Evolutionary conservation across 306 rosid genomes (phyloP), one percentile per base, ranked within the genome.

Genomic region (Cucumis hystrix): DNA sequence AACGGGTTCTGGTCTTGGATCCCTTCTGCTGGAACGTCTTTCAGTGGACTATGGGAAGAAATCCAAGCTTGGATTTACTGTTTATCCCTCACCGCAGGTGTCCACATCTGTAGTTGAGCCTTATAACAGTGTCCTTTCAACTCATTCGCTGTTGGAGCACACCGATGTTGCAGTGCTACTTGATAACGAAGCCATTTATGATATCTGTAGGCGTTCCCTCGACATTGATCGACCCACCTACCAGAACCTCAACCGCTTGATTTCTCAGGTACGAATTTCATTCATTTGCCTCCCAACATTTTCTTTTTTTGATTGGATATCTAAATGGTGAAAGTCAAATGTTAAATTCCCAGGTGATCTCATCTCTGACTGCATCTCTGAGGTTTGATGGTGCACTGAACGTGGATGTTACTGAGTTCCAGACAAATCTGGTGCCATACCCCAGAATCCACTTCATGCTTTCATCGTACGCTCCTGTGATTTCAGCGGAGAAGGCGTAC

Each of bases 41-140:
- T 92, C 94, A 1, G 97, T 92, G 49, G 96, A 49, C 55, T 49
- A 49, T 4, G 55, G 55, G 15, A 49, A 49, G 55, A 49, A 49
- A 49, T 49, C 55, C 0, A 92, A 92, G 85, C 84, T 92, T 0
- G 98, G 98, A 0, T 92, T 92, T 83, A 89, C 98, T 6, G 93
- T 92, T 39, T 92, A 90, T 61, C 98, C 98, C 0, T 92, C 98
- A 10, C 96, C 98, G 0, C 97, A 92, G 91, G 97, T 92, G 25
- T 92, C 97, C 0, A 92, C 97, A 0, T 90, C 96, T 0, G 98
- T 92, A 21, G 98, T 92, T 2, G 98, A 92, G 77, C 98, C 98
- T 0, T 92, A 92, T 57, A 92, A 92, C 85, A 49, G 55, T 49
- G 98, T 92, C 76, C 96, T 92, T 33, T 92, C 96, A 8, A 90